A percentile compares a stretch with the other conserved stretches of the same genome.
phyloP scores from a whole-genome alignment of 352 stramenopile species.

The Phytopythium aichiense region DNA sequence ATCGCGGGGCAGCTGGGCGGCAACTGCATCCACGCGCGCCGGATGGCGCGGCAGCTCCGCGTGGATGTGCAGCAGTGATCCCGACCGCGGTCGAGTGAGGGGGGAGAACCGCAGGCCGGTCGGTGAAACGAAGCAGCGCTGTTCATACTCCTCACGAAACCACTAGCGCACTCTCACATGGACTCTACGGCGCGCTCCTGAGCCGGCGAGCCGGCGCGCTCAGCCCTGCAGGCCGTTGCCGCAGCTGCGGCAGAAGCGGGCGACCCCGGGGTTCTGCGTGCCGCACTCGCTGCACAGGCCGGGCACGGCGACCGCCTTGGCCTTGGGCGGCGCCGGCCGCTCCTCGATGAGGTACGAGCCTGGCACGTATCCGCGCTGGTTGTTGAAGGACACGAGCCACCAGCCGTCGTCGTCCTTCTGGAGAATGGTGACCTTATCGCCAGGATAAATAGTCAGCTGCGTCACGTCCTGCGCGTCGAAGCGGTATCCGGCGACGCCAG shows the following conservation, averaged over 20 bases:
- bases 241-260: constrained; percentile 77
- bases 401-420: constrained; percentile 85
- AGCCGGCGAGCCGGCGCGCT: not conserved
- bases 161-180: not conserved
- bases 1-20: not conserved
- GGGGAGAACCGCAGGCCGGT: too few relatives aligned
- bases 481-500: constrained; percentile 67
- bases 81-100: too few relatives aligned
- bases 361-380: constrained; percentile 72
- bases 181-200: not conserved
- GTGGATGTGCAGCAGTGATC: too few relatives aligned
- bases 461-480: constrained; percentile 78
- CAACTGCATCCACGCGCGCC: not conserved
- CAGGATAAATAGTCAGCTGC: constrained; percentile 78
- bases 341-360: constrained; percentile 82
- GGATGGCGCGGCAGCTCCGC: not conserved
- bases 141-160: not conserved
- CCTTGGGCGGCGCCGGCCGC: constrained; percentile 37
- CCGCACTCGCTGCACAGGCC: constrained; percentile 66
- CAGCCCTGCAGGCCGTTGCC: constrained; percentile 71
- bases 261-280: constrained; percentile 71
- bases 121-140: not conserved
- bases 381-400: constrained; percentile 72
- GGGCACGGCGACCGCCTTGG: constrained; percentile 26
- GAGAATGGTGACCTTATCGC: constrained; percentile 71